Conservation (phyloP, 768 basidiomycete species). For the Tephrocybe sp. region DNA sequence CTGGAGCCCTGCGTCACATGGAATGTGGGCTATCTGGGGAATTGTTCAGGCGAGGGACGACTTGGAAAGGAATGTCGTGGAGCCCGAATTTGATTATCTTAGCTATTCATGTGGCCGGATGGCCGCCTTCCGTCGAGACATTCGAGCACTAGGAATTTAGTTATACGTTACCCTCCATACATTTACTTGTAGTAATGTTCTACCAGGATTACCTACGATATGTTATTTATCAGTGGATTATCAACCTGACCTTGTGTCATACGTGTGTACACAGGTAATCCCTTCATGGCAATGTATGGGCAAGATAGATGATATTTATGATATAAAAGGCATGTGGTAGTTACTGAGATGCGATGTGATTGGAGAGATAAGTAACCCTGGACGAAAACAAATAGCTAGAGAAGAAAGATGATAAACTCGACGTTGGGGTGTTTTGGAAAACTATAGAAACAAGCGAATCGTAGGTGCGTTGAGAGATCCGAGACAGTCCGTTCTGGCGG, state of each 20-base stretch:
- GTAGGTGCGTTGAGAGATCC: slow-evolving; percentile 20
- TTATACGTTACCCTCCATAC: background rate
- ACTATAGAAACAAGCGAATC: slow-evolving; percentile 15
- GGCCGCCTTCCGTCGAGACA: slow-evolving; percentile 56
- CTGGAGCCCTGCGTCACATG: slow-evolving; percentile 91
- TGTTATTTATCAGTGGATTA: no score
- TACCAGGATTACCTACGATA: no score
- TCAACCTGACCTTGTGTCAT: no score
- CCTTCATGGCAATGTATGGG: slow-evolving; percentile 1
- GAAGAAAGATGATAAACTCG: slow-evolving; percentile 27
- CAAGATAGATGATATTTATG: slow-evolving; percentile 28
- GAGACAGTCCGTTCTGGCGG: slow-evolving; percentile 42
- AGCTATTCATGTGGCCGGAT: slow-evolving; percentile 73
- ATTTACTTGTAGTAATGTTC: no score
- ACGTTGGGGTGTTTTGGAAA: slow-evolving; percentile 18
- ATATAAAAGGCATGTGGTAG: slow-evolving; percentile 48
- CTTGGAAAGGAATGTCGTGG: slow-evolving; percentile 51
- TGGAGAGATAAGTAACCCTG: slow-evolving; percentile 41
- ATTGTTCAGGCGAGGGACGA: slow-evolving; percentile 85
- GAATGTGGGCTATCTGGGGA: slow-evolving; percentile 94
- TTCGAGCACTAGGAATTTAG: slow-evolving; percentile 43
- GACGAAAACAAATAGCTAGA: slow-evolving; percentile 32
- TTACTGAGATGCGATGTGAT: slow-evolving; percentile 37
- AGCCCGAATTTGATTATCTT: slow-evolving; percentile 89
- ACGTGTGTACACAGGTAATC: no score